Evolutionary conservation across 192 early-diverging fungal species (phyloP), one percentile per base, ranked within the genome.

Genomic region (Coemansia sp.): DNA sequence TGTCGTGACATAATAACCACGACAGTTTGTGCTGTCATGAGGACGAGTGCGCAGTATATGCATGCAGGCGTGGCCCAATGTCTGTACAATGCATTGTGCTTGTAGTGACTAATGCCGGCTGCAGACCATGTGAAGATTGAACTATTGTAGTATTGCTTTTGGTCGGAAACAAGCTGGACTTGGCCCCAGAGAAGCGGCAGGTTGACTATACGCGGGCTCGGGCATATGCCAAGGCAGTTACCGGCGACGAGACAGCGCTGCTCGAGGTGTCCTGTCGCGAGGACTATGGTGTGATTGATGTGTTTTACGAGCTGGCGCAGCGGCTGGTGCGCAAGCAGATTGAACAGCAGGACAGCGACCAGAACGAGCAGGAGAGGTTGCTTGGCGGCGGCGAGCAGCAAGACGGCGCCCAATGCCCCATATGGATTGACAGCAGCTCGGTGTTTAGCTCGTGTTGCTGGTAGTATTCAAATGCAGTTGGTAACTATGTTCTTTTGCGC

Each of bases 221-320:
- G 47, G 84, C 87, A 47, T 90, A 88, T 54, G 79, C 86, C 64
- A 77, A 85, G 67, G 75, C 74, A 29, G 63, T 83, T 35, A 68
- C 88, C 0, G 88, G 88, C n/a, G 69, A 83, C 53, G 88, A 87
- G 17, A 85, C 72, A 14, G 75, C 83, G 29, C 75, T 88, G 7
- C 87, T 88, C 14, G 88, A 90, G 73, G 86, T 90, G 26, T 90
- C 88, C 4, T 87, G 87, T 19, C 88, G 88, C 59, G 88, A 90
- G 11, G 88, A 88, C 62, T 83, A 90, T 63, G 88, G 88, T 43
- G 76, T 79, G 26, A 69, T 69, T 10, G 76, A 79, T 45, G 76
- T 79, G 29, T 79, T 79, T 31, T 69, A 79, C 47, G 71, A 79
- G 51, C 67, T 79, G n/a, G 70, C 76, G 7, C 57, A 22, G 22